phyloP scores from a whole-genome alignment of 805 yeast species.

The Lipomyces mesembrius region DNA sequence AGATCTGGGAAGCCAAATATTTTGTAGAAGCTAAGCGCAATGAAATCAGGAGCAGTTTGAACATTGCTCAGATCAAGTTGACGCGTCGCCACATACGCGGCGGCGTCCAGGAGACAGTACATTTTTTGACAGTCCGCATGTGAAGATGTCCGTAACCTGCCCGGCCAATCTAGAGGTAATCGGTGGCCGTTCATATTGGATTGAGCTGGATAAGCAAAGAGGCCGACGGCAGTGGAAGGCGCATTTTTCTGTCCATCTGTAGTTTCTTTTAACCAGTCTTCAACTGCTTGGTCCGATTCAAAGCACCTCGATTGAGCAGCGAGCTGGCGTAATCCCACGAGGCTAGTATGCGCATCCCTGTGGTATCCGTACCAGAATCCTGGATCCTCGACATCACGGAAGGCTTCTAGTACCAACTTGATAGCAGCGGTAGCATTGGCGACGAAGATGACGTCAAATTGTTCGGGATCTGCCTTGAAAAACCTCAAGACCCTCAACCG shows the following conservation, averaged over 20 bases:
- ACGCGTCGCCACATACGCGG: constrained; percentile 4
- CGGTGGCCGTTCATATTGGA: constrained; percentile 8
- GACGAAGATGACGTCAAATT: constrained; percentile 4
- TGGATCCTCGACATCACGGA: constrained; percentile 1
- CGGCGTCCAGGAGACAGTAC: constrained; percentile 3
- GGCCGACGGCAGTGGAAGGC: background rate
- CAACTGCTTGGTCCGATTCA: constrained; percentile 7
- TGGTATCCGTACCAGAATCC: constrained; percentile 8
- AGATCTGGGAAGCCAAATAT: constrained; percentile 9
- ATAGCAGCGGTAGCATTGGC: constrained; percentile 2
- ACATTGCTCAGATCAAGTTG: constrained; percentile 7
- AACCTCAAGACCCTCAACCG: background rate
- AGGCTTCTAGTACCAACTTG: constrained; percentile 4
- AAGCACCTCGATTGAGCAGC: constrained; percentile 3
- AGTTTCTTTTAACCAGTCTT: background rate
- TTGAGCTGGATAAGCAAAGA: constrained; percentile 5
- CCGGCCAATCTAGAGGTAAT: background rate
- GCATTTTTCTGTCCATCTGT: background rate
- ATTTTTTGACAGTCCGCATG: background rate
- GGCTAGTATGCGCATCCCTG: constrained; percentile 4
- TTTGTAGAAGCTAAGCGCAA: constrained; percentile 4
- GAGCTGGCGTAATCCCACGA: constrained; percentile 5
- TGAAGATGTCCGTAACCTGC: background rate
- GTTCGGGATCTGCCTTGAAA: constrained; percentile 6
- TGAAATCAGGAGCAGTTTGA: background rate